Base-by-base conservation (phyloP, 805 yeast species). In the Candida anglica region DNA sequence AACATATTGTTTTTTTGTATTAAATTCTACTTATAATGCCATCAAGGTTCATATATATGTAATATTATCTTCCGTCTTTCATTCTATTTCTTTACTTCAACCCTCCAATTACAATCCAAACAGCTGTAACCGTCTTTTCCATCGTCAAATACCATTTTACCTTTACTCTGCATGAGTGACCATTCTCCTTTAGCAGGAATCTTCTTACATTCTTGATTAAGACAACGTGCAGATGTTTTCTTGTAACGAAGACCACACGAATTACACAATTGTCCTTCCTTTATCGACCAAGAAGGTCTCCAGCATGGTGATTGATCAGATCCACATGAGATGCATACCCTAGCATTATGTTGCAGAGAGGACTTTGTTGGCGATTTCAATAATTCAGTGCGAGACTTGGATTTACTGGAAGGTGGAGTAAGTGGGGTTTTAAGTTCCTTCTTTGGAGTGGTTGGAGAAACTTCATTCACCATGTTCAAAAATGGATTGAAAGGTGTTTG, bases 141-240 rank as follows among this genome's bases (percentile, higher is more conserved):
- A 42, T 63, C 69, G n/a, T 62, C 67, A 43, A 63, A 66, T 19
- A 34, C 34, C 19, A 42, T 37, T 32, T 69, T 68, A 13, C 86
- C 89, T 53, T 82, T 77, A 37, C 75, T 71, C 51, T 80, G 81
- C 91, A 89, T 89, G 21, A 86, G 67, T 4, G 87, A 75, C 86
- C 96, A 84, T 61, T 91, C 98, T 41, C 96, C 91, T 61, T 91
- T 89, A 15, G 97, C 95, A 4, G 98, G 98, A 40, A 91, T 88
- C 50, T 91, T 78, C 44, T 83, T 75, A 63, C 98, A 91, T 14
- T 61, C 52, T 2, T 69, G 60, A 47, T 85, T 83, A 32, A 84
- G 66, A 61, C 98, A 91, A 52, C 97, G 74, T 3, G 95, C 95
- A 18, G 86, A 85, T 0, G 97, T 89, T 64, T 91, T 91, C 60